These are phyloP conservation scores for Ceraceosorus bombacis DNA, from an alignment of 1,284 basidiomycete genomes.

Conservation along the genomic window DNA sequence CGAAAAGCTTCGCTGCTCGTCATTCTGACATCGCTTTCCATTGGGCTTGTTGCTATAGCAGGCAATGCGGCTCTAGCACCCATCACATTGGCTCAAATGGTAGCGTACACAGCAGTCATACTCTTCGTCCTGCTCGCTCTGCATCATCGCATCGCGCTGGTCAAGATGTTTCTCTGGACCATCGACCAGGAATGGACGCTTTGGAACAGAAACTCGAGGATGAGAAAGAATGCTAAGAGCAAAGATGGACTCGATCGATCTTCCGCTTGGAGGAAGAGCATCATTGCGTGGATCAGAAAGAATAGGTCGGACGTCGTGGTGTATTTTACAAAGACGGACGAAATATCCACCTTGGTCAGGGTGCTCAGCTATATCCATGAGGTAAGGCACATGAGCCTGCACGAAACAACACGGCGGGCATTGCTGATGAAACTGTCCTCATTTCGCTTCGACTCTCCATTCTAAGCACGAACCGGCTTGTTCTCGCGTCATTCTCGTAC, in stretches of 20 bases:
- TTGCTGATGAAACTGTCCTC: too few relatives aligned
- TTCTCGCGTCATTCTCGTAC: slow-evolving; percentile 58
- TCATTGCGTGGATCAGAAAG: slow-evolving; percentile 53
- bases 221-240: too few relatives aligned
- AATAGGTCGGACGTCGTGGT: slow-evolving; percentile 56
- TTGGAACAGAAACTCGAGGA: too few relatives aligned
- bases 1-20: slow-evolving; percentile 50
- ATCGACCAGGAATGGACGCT: slow-evolving; percentile 59
- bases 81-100: slow-evolving; percentile 58
- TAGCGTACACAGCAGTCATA: slow-evolving; percentile 45
- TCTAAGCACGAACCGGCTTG: slow-evolving; percentile 60
- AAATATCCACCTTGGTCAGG: slow-evolving; percentile 57
- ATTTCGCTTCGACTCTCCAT: too few relatives aligned
- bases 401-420: background rate
- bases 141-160: slow-evolving; percentile 52
- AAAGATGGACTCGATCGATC: too few relatives aligned
- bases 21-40: slow-evolving; percentile 54
- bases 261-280: slow-evolving; percentile 15
- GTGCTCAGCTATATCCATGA: slow-evolving; percentile 59
- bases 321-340: slow-evolving; percentile 30
- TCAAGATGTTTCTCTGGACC: slow-evolving; percentile 58
- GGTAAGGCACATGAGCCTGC: background rate
- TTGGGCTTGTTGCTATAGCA: slow-evolving; percentile 57
- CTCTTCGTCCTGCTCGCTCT: slow-evolving; percentile 52
- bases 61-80: slow-evolving; percentile 44